Evolutionary conservation across 306 rosid species (phyloP), one percentile per base, ranked within the genome.

Genomic region (Arachis stenosperma): DNA sequence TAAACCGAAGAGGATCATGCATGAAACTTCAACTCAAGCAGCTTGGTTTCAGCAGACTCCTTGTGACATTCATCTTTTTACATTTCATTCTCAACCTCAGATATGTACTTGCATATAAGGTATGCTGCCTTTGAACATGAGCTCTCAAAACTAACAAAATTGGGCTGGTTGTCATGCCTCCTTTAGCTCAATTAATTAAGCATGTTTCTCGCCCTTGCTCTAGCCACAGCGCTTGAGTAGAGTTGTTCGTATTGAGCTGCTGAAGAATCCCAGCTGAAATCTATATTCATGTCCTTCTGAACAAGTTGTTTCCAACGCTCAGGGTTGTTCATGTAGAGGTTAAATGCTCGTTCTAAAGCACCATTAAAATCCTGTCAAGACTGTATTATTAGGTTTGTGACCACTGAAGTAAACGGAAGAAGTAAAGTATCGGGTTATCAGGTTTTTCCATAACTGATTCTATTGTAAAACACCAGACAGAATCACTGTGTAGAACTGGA

Each of bases 241-340:
- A 91, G 93, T 36, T 94, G 96, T 77, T 88, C 99, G n/a, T 94
- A 94, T 73, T 85, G 96, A 7, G 90, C 70, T 6, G 99, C 86
- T 13, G 99, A 90, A 64, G 91, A 69, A 11, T 88, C 97, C 99
- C 99, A 94, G 81, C 99, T 91, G 81, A 91, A 91, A 82, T 94
- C 99, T 67, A 87, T 75, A 57, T 59, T 82, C 97, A 94, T 94
- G 78, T 69, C 97, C 76, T 85, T 91, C 78, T 83, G 88, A 77
- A 94, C 96, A 67, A 94, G 95, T 83, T 83, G 86, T 75, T 72
- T 79, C 99, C 99, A 94, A 33, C 78, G 47, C 44, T 80, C 77
- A 11, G 90, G 96, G 65, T 90, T 71, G 8, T 71, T 84, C 63
- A 0, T 67, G 81, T 80, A 87, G 85, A 77, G 87, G 54, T 75